Conservation (phyloP, 345 rosid species). For the Geranium rotundifolium region DNA sequence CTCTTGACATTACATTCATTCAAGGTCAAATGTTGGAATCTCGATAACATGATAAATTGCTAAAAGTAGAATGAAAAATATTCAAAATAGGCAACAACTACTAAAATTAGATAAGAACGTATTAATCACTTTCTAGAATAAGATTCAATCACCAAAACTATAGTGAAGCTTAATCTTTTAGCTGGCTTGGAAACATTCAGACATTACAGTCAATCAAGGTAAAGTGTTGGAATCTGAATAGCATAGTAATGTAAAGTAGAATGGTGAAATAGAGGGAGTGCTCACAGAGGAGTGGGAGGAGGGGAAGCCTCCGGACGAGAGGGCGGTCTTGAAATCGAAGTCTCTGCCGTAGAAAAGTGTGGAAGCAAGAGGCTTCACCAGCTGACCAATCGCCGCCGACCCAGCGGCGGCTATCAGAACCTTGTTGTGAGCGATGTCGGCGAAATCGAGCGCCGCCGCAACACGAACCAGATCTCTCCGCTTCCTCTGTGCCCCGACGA, state of each 20-base stretch:
- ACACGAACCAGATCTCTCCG: not conserved
- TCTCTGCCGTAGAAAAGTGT: conserved; percentile 42
- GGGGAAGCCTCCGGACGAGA: conserved; percentile 89
- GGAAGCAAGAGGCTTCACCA: conserved; percentile 67
- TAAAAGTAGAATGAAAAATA: not conserved
- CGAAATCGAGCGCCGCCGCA: conserved; percentile 24
- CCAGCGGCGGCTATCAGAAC: conserved; percentile 64
- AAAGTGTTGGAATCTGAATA: too few species aligned
- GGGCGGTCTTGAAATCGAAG: conserved; percentile 42
- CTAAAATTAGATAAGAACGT: not conserved
- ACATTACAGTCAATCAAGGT: too few species aligned
- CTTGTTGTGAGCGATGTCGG: conserved; percentile 63
- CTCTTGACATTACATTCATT: too few species aligned
- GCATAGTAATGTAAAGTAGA: too few species aligned
- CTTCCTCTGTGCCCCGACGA: not conserved
- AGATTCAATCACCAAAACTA: too few species aligned
- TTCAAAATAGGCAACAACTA: not conserved
- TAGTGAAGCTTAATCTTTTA: too few species aligned
- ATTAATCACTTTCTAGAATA: too few species aligned
- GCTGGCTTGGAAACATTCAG: too few species aligned
- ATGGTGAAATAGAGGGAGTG: not conserved
- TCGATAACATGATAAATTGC: too few species aligned
- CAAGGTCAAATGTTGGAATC: too few species aligned
- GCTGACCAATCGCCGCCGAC: conserved; percentile 77
- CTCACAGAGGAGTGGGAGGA: conserved; percentile 81